These are phyloP conservation scores for Diospyros lotus DNA, from an alignment of 148 eudicot species.

Conservation along the genomic window DNA sequence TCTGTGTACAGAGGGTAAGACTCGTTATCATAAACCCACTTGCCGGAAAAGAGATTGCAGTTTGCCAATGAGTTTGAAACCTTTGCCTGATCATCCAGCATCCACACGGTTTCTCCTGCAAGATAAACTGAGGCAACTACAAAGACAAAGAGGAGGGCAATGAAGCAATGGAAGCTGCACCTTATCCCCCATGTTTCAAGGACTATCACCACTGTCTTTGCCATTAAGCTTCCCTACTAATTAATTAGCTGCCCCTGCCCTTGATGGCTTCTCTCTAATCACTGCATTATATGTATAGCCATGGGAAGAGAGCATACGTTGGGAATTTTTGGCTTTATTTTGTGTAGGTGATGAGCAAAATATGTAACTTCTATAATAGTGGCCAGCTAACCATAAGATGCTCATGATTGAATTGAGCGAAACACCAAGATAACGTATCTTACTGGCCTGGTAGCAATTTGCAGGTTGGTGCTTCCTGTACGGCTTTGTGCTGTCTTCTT, in stretches of 20 bases:
- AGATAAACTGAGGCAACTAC: constrained; percentile 39
- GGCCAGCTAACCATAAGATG: no score
- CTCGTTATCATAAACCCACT: constrained; percentile 74
- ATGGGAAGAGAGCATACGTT: no score
- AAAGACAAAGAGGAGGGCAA: constrained; percentile 29
- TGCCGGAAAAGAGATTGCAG: constrained; percentile 70
- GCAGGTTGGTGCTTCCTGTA: no score
- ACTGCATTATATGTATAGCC: background rate
- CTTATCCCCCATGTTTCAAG: constrained; percentile 33
- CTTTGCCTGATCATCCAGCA: constrained; percentile 10
- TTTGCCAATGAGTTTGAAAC: background rate
- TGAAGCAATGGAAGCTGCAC: constrained; percentile 45
- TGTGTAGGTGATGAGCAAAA: no score
- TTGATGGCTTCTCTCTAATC: background rate
- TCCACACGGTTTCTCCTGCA: constrained; percentile 17
- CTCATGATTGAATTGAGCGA: no score
- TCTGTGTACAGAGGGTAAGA: constrained; percentile 70
- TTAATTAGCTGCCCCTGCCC: background rate
- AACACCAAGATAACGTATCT: no score
- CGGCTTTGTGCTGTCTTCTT: no score
- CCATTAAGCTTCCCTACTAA: constrained; percentile 12
- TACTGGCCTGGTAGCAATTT: no score
- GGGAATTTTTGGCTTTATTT: no score
- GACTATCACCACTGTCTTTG: constrained; percentile 24
- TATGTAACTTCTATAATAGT: no score